Evolutionary conservation across 2,329 filamentous ascomycete genomes (phyloP), one percentile per base, ranked within the genome.

Genomic region (Talaromyces sp.): DNA sequence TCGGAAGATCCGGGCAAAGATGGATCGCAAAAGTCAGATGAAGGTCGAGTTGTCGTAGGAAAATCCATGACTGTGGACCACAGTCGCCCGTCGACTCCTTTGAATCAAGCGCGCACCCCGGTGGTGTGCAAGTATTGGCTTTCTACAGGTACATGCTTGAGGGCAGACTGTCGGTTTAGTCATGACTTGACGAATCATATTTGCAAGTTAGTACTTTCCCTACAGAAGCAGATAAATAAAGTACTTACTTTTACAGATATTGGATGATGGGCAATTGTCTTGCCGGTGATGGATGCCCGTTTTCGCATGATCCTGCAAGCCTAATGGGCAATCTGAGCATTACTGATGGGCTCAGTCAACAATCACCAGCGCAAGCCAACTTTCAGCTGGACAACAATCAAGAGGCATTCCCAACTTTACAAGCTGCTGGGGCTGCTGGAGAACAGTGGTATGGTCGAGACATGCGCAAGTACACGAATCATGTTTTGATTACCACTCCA

Each of bases 81-180:
- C 19, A 86, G 83, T 54, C 83, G 93, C 41, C 91, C 93, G 16
- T 82, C 86, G 9, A 96, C 93, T 0, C 93, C 94, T 2, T 86
- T 87, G 27, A 86, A 87, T 27, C 89, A 90, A 45, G 37, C 59
- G 71, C 94, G 93, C 76, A 92, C 90, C 68, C 90, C 92, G 31
- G 90, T 97, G 45, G 91, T 98, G 49, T 99, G 95, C 86, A 96
- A 97, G 79, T 99, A 98, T 78, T 98, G 93, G 83, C 83, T 99
- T 68, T 94, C 93, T 10, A 96, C 91, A 8, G 95, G 95, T n/a
- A 91, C 95, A 77, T 99, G 95, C 76, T 88, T 97, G 62, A 88
- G 95, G 66, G 94, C 94, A 66, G 95, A 99, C 78, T 99, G 95
- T 77, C 90, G 94, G 65, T 99, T 98, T 79, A 97, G 93, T 70